Evolutionary conservation across 1,284 basidiomycete genomes (phyloP), one percentile per base, ranked within the genome.

Genomic region (Polyporus tsugae): DNA sequence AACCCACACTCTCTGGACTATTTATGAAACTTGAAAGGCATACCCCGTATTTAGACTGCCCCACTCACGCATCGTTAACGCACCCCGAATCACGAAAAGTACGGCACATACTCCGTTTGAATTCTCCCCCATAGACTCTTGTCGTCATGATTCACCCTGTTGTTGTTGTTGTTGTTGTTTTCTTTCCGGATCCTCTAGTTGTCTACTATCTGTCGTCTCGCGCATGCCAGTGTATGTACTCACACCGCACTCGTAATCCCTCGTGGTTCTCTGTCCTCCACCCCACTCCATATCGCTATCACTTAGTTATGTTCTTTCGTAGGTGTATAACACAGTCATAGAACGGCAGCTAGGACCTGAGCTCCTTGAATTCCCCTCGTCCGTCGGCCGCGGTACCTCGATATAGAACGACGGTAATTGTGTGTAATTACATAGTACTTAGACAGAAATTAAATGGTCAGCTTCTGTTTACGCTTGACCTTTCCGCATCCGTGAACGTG

Each of bases 181-280:
- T 49, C 22, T 41, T 17, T 41, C 13, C n/a, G n/a, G n/a, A n/a
- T n/a, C n/a, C n/a, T 41, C 41, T 41, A 17, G 41, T 41, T 46
- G 29, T 29, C 29, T 29, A 29, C 6, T 36, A 57, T 15, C 15
- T 57, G 4, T 13, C 33, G 53, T 35, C 59, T 36, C 53, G 17
- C 53, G 25, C n/a, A 22, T 35, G n/a, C n/a, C n/a, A n/a, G n/a
- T n/a, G 46, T 49, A 55, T 38, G 55, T 58, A 58, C 33, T 58
- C 35, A 58, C 35, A n/a, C 55, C 55, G 11, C 55, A 25, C 46
- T 11, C 22, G 46, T 25, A 49, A 22, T 49, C 44, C 22, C n/a
- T 22, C 44, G n/a, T n/a, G n/a, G n/a, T n/a, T n/a, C n/a, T 41
- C 17, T 15, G 13, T 41, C 17, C 39, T 41, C 39, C 39, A 41